Evolutionary conservation across 306 rosid genomes (phyloP).

Genomic region (Dryas alaskensis): DNA sequence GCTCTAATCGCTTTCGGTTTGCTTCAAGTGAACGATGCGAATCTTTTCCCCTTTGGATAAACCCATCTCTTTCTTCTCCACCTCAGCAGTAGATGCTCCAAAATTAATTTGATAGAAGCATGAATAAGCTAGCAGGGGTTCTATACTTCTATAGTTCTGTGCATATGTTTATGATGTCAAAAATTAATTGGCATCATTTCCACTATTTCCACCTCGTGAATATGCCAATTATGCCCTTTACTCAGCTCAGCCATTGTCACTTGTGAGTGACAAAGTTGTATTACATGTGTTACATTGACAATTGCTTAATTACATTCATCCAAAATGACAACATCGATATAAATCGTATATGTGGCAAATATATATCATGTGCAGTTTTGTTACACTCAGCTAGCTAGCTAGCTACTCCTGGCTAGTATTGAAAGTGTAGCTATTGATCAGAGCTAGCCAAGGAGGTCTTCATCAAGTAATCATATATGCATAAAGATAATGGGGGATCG

Average conservation of each 20-base stretch:
- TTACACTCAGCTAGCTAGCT: too few relatives aligned
- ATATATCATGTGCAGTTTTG: too few relatives aligned
- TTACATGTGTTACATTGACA: too few relatives aligned
- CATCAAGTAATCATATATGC: neutral
- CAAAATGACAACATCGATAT: too few relatives aligned
- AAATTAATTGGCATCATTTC: neutral
- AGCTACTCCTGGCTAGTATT: too few relatives aligned
- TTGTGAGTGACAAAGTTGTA: too few relatives aligned
- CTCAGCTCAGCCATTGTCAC: too few relatives aligned
- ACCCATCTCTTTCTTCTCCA: conserved; percentile 1
- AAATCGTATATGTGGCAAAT: too few relatives aligned
- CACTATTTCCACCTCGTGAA: neutral
- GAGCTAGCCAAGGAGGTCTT: neutral
- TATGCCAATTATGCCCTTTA: neutral
- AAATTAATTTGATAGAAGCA: neutral
- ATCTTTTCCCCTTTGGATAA: neutral
- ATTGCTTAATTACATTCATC: too few relatives aligned
- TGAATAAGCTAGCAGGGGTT: neutral
- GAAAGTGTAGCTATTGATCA: neutral
- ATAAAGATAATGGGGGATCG: neutral
- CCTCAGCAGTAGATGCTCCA: conserved; percentile 1
- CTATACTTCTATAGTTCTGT: too few relatives aligned
- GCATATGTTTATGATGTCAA: neutral
- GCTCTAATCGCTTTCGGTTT: neutral
- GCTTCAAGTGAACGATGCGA: neutral